These are phyloP conservation scores for Sporothrix protearum DNA, from an alignment of 2,329 filamentous ascomycete species.

Conservation along the genomic window DNA sequence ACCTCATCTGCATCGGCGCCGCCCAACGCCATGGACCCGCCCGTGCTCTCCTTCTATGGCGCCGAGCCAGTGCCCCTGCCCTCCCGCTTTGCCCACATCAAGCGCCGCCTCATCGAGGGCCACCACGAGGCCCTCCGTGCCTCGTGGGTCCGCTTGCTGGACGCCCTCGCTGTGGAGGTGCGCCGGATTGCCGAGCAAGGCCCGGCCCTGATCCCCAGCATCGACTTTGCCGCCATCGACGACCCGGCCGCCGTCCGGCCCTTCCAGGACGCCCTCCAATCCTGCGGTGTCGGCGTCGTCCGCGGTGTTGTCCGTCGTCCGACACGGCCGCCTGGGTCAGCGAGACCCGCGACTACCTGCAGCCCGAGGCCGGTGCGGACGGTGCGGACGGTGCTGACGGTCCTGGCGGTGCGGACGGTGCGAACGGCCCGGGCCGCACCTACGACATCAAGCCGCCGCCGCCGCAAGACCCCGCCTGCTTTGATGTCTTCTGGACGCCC, in stretches of 20 bases:
- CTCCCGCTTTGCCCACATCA: conserved; percentile 55
- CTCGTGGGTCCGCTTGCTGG: conserved; percentile 54
- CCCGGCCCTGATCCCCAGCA: conserved; percentile 52
- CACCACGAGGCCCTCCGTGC: conserved; percentile 53
- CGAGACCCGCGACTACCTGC: conserved; percentile 58
- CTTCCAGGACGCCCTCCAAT: conserved; percentile 56
- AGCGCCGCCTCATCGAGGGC: conserved; percentile 52
- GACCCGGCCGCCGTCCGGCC: conserved; percentile 47
- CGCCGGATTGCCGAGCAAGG: conserved; percentile 40
- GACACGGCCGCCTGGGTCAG: conserved; percentile 58
- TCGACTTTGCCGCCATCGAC: conserved; percentile 52
- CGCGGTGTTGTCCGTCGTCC: conserved; percentile 59
- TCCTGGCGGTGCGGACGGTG: not conserved
- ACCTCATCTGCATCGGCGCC: not conserved
- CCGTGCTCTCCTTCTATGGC: conserved; percentile 56
- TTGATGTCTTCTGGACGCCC: conserved; percentile 71
- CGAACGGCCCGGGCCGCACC: conserved; percentile 21
- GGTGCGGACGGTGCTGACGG: conserved; percentile 29
- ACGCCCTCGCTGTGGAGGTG: conserved; percentile 50
- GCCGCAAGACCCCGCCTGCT: conserved; percentile 63
- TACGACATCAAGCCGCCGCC: conserved; percentile 51
- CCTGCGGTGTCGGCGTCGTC: conserved; percentile 63
- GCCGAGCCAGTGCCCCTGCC: conserved; percentile 56
- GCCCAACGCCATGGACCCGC: conserved; percentile 43
- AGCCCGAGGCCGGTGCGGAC: conserved; percentile 40